Conservation (phyloP, 2,329 filamentous ascomycete species). For the Apiospora hydei region DNA sequence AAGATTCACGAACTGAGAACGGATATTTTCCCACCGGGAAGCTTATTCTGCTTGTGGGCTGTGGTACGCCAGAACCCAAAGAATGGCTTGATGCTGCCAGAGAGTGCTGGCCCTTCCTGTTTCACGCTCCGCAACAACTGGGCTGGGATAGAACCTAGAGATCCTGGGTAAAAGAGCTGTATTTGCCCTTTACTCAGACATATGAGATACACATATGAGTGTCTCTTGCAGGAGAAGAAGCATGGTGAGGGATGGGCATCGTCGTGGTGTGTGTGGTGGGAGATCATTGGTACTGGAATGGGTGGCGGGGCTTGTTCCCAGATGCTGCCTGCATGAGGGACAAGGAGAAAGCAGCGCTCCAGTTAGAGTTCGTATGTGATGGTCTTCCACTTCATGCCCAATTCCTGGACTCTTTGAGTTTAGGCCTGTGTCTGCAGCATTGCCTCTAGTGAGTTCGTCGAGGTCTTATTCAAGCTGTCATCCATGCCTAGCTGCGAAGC, state of each 20-base stretch:
- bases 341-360: not conserved
- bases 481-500: slow-evolving; percentile 15
- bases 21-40: not conserved
- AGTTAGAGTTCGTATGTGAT: slow-evolving; percentile 14
- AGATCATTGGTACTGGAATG: not conserved
- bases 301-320: not conserved
- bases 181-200: too few relatives aligned
- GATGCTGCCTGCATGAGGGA: not conserved
- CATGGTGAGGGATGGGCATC: not conserved
- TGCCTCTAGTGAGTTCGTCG: not conserved
- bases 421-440: not conserved
- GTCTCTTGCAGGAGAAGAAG: not conserved
- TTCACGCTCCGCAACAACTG: not conserved
- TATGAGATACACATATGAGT: not conserved
- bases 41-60: not conserved
- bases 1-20: not conserved
- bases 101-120: not conserved
- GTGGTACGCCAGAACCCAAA: not conserved
- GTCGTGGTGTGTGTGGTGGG: not conserved
- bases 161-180: too few relatives aligned
- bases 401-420: slow-evolving; percentile 14
- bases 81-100: not conserved
- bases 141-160: not conserved
- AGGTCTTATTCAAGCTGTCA: slow-evolving; percentile 20
- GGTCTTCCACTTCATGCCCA: slow-evolving; percentile 5